Base-by-base conservation (phyloP, 116 monocot genomes). In the Dioscorea cayenensis region DNA sequence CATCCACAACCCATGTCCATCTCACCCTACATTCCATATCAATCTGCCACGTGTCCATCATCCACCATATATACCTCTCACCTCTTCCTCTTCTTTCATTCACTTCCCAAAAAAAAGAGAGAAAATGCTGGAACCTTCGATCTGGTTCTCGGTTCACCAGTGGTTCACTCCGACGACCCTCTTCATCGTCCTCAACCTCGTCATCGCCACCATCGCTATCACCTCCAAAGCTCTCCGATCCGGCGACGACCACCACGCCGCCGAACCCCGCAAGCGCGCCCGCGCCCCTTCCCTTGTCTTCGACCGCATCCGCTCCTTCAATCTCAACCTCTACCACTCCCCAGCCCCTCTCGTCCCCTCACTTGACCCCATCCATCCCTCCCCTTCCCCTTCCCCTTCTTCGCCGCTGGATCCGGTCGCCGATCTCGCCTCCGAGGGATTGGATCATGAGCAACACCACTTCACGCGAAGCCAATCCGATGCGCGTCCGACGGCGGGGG, bases 201-300 rank as follows among this genome's bases (percentile, higher is more conserved):
- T 84, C 73, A 84, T 84, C 68, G 84, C 73, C 8, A 79, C 79
- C 79, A 84, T 84, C 69, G 84, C 79, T 69, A 65, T 84, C 65
- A 76, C 79, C 49, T 79, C 84, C 65, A 84, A 66, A 64, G 37
- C 10, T 14, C 12, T 62, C 23, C 36, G 32, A 35, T 16, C 69
- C 32, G 18, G 28, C 7, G 71, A 13, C 49, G 75, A 28, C 20
- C 61, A 48, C 55, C 17, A 4, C 29, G 10, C 14, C 10, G 55
- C 7, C 6, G 35, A 35, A n/a, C n/a, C 60, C 50, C 48, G 51
- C 68, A 37, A 27, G 27, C 66, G 70, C 19, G 10, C 52, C 21
- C 78, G 83, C 28, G 28, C 69, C 25, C 76, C 83, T 20, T 83
- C 83, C 65, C 49, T 74, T 52, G 63, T 72, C 69, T 48, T 83